These are phyloP conservation scores for Escovopsis sp. DNA, from an alignment of 2,329 filamentous ascomycete genomes.

Conservation along the genomic window DNA sequence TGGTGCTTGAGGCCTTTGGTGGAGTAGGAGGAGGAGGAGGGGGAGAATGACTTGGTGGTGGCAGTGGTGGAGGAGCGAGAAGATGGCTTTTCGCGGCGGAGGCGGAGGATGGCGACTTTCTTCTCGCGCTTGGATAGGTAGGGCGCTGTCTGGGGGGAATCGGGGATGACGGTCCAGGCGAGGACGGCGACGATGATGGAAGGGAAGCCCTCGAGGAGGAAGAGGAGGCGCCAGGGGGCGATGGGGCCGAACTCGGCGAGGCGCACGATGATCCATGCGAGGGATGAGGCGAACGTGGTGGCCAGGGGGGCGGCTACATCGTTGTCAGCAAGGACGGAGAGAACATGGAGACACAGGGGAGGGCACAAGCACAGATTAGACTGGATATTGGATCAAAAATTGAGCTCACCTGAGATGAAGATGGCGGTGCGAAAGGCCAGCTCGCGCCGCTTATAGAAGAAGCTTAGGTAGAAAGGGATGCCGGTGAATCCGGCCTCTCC, in stretches of 20 bases:
- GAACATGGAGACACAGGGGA: constrained; percentile 3
- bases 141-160: constrained; percentile 50
- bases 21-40: not conserved
- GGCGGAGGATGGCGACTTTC: constrained; percentile 54
- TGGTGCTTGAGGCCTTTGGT: no score
- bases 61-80: constrained; percentile 7
- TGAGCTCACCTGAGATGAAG: constrained; percentile 54
- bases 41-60: not conserved
- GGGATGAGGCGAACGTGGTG: constrained; percentile 59
- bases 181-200: constrained; percentile 59
- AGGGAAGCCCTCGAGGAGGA: constrained; percentile 73
- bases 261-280: constrained; percentile 66
- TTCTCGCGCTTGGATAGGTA: constrained; percentile 50
- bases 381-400: constrained; percentile 6
- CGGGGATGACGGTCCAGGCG: constrained; percentile 63
- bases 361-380: not conserved
- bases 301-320: constrained; percentile 60
- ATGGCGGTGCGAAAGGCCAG: constrained; percentile 73
- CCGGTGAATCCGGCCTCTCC: constrained; percentile 52
- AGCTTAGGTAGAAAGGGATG: constrained; percentile 47
- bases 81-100: constrained; percentile 34
- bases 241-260: constrained; percentile 50
- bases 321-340: constrained; percentile 23
- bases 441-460: constrained; percentile 52
- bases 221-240: constrained; percentile 72